Conservation (phyloP, 148 eudicot genomes). For the Fagopyrum tataricum region DNA sequence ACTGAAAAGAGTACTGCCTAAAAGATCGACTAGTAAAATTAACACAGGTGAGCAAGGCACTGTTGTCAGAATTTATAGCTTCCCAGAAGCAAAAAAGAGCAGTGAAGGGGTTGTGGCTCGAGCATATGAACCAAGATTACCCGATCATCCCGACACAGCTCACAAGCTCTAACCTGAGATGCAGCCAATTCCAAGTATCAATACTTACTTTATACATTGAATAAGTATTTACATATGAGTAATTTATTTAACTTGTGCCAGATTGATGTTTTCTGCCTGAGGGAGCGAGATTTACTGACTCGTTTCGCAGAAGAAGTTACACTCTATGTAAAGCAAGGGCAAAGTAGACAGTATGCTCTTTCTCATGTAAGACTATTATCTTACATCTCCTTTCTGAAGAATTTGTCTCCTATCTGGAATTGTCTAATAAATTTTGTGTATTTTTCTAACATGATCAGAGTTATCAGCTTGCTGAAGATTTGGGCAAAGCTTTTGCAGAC, state of each 20-base stretch:
- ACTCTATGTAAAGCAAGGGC: constrained; percentile 48
- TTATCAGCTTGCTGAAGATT: constrained; percentile 63
- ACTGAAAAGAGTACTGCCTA: neutral
- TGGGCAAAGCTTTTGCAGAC: constrained; percentile 72
- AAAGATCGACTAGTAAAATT: neutral
- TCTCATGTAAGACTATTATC: constrained; percentile 40
- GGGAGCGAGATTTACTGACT: constrained; percentile 74
- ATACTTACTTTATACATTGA: neutral
- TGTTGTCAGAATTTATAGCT: constrained; percentile 7
- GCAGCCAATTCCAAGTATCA: constrained; percentile 13
- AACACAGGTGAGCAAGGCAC: constrained; percentile 8
- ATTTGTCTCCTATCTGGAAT: neutral
- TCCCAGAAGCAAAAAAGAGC: constrained; percentile 8
- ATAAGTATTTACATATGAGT: neutral
- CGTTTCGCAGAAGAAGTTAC: constrained; percentile 73
- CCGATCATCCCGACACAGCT: constrained; percentile 7
- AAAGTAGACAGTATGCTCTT: constrained; percentile 65
- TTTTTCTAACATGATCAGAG: constrained; percentile 21
- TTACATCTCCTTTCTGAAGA: neutral
- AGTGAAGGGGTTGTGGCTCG: constrained; percentile 13
- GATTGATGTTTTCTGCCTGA: constrained; percentile 71
- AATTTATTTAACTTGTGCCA: constrained; percentile 25
- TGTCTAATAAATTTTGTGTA: neutral
- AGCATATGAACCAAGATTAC: constrained; percentile 7
- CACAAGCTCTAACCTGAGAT: constrained; percentile 1